Conservation (phyloP, 768 basidiomycete species). For the Phallus indusiatus region DNA sequence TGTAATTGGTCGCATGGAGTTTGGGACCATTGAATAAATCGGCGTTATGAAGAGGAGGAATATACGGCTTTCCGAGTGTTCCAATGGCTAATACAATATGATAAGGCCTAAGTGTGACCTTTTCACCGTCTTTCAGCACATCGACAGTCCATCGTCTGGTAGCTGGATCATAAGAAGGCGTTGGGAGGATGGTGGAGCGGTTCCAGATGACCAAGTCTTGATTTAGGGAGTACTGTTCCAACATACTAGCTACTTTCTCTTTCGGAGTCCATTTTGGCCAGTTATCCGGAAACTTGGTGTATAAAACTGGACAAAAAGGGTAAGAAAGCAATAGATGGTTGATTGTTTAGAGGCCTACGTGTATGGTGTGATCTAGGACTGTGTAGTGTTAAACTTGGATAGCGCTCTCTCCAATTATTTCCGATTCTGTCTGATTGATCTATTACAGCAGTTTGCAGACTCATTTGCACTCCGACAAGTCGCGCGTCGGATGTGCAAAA, state of each 20-base stretch:
- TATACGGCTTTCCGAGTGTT: constrained; percentile 24
- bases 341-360: neutral
- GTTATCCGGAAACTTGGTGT: constrained; percentile 28
- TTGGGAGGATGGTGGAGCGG: constrained; percentile 22
- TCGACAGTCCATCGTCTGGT: constrained; percentile 26
- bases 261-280: constrained; percentile 34
- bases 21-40: constrained; percentile 24
- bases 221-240: constrained; percentile 30
- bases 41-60: constrained; percentile 21
- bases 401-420: constrained; percentile 35
- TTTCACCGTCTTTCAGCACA: constrained; percentile 22
- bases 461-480: too few relatives aligned
- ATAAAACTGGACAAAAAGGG: constrained; percentile 24
- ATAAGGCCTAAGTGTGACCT: constrained; percentile 24
- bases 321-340: neutral
- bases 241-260: constrained; percentile 35
- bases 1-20: constrained; percentile 26
- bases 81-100: constrained; percentile 35
- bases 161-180: constrained; percentile 24
- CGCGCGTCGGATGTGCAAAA: too few relatives aligned
- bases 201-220: constrained; percentile 40
- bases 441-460: too few relatives aligned
- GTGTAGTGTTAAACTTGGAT: constrained; percentile 33
- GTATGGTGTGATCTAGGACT: constrained; percentile 16
- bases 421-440: constrained; percentile 28